Percentiles rank a stretch among this genome's conserved stretches.
Conservation (phyloP, 192 early-diverging fungal genomes). For the Podila epigama region DNA sequence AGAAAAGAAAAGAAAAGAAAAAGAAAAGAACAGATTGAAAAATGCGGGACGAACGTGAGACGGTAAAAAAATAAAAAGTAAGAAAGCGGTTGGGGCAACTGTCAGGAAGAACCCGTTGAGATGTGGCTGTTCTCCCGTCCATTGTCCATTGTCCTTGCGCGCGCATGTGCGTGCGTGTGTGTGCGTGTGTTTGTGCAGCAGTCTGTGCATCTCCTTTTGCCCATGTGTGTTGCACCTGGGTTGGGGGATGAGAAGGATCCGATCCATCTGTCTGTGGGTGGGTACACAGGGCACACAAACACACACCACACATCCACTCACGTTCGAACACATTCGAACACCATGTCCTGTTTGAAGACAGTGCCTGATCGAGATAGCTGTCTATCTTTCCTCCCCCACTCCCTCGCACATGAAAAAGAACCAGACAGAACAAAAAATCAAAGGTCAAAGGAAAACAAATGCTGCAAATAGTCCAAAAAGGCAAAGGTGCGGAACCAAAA, state of each 20-base stretch:
- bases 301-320: background rate
- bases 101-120: background rate
- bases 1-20: conserved; percentile 5
- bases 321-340: background rate
- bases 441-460: background rate
- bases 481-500: background rate
- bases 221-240: no score
- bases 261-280: background rate
- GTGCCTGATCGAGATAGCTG: no score
- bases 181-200: background rate
- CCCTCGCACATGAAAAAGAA: conserved; percentile 4
- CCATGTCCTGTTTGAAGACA: background rate
- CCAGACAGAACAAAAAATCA: conserved; percentile 1
- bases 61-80: background rate
- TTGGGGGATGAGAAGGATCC: no score
- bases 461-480: background rate
- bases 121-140: no score
- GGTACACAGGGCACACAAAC: no score
- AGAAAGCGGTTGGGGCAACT: conserved; percentile 1
- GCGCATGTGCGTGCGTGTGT: no score
- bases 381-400: no score
- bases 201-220: background rate
- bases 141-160: no score
- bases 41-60: background rate
- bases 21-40: background rate